Evolutionary conservation across 345 rosid species (phyloP).

Genomic region (Geranium brycei): DNA sequence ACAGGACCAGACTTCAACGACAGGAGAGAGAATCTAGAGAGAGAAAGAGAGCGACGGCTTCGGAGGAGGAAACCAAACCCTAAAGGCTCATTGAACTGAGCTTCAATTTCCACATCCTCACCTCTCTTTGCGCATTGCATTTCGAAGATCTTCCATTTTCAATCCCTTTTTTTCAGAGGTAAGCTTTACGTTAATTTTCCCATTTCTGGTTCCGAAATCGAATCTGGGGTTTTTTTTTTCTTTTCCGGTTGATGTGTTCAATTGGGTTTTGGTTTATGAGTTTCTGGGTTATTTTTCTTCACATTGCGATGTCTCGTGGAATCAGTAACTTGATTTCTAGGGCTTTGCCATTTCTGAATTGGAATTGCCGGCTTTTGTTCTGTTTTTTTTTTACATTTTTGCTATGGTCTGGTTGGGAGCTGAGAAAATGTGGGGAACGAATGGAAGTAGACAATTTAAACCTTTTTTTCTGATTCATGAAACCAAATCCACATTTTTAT

Average conservation of each 20-base stretch:
- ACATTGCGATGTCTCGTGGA: too few relatives aligned
- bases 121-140: background rate
- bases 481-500: too few relatives aligned
- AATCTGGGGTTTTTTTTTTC: background rate
- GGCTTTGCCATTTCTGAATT: too few relatives aligned
- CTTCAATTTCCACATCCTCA: background rate
- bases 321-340: too few relatives aligned
- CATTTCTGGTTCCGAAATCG: background rate
- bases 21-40: constrained; percentile 14
- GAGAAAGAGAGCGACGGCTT: constrained; percentile 1
- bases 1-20: constrained; percentile 12
- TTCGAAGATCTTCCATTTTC: background rate
- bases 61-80: background rate
- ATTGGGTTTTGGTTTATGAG: background rate
- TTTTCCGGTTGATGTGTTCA: background rate
- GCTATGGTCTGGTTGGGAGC: too few relatives aligned
- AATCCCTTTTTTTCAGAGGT: background rate
- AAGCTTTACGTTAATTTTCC: background rate
- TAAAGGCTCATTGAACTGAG: background rate
- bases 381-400: too few relatives aligned
- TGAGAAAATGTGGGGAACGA: too few relatives aligned
- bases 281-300: too few relatives aligned
- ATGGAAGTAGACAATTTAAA: too few relatives aligned
- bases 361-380: too few relatives aligned
- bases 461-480: too few relatives aligned